Percentiles rank a stretch among this genome's conserved stretches.
Conservation (phyloP, 2,329 filamentous ascomycete genomes). For the Raffaelea albimanens region DNA sequence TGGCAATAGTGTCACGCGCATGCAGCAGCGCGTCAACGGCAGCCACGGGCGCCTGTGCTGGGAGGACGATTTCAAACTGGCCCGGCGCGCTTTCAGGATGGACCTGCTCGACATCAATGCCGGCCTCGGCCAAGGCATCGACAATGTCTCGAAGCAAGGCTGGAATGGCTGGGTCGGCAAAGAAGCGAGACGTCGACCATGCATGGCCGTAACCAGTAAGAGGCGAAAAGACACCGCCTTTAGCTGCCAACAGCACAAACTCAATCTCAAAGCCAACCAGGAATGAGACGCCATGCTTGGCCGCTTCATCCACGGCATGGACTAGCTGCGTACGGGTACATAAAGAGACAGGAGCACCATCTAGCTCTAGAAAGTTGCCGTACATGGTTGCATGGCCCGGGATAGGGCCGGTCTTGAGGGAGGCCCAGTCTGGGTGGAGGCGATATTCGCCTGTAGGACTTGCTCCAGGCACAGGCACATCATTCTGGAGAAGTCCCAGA, state of each 20-base stretch:
- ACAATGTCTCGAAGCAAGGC: slow-evolving; percentile 58
- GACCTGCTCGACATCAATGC: slow-evolving; percentile 60
- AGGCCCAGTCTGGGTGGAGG: slow-evolving; percentile 56
- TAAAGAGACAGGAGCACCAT: slow-evolving; percentile 37
- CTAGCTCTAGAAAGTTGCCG: slow-evolving; percentile 52
- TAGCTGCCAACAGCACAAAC: slow-evolving; percentile 45
- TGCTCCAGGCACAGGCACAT: slow-evolving; percentile 43
- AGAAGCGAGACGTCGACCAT: slow-evolving; percentile 58
- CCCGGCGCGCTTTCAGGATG: slow-evolving; percentile 65
- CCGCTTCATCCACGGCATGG: slow-evolving; percentile 40
- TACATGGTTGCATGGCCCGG: slow-evolving; percentile 56
- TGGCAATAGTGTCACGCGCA: slow-evolving; percentile 58
- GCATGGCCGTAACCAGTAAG: slow-evolving; percentile 56
- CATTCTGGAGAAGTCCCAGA: slow-evolving; percentile 60
- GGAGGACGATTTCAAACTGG: slow-evolving; percentile 70
- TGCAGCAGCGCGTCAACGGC: slow-evolving; percentile 66
- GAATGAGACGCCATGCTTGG: slow-evolving; percentile 44
- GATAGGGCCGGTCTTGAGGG: slow-evolving; percentile 48
- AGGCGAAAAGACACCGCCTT: not conserved
- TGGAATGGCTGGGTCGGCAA: slow-evolving; percentile 47
- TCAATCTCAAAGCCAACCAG: slow-evolving; percentile 76
- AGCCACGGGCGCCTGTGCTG: slow-evolving; percentile 49
- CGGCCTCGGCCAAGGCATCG: slow-evolving; percentile 46
- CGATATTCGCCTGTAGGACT: slow-evolving; percentile 55
- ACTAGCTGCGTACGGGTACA: slow-evolving; percentile 61